Percentiles rank a stretch among this genome's conserved stretches.
phyloP scores from a whole-genome alignment of 805 yeast species.

The Torulaspora quercuum region DNA sequence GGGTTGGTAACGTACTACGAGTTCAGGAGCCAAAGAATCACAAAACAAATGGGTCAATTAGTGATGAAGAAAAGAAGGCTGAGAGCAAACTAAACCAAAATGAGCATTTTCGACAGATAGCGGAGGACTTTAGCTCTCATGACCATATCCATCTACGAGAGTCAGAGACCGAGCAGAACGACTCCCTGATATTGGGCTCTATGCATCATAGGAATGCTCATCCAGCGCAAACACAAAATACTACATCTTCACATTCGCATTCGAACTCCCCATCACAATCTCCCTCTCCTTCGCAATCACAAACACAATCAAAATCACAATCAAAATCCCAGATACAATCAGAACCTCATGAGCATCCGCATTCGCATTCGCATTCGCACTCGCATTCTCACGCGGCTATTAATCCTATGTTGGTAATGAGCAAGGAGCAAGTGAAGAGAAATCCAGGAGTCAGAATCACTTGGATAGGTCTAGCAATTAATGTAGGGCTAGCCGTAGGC shows the following conservation, averaged over 20 bases:
- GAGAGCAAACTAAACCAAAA: slow-evolving; percentile 20
- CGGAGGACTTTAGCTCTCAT: slow-evolving; percentile 26
- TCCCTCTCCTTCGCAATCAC: no score
- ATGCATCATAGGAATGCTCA: slow-evolving; percentile 23
- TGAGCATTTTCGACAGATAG: slow-evolving; percentile 18
- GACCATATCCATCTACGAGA: slow-evolving; percentile 43
- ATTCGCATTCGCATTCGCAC: slow-evolving; percentile 30
- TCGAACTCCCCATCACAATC: slow-evolving; percentile 36
- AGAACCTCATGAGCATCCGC: slow-evolving; percentile 6
- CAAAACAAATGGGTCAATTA: not conserved
- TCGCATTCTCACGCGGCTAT: slow-evolving; percentile 37
- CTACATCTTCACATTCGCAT: slow-evolving; percentile 14
- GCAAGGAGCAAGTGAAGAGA: slow-evolving; percentile 44
- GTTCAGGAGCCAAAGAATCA: not conserved
- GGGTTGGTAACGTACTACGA: not conserved
- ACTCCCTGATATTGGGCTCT: slow-evolving; percentile 38
- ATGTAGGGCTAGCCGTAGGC: slow-evolving; percentile 79
- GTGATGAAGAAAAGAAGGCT: slow-evolving; percentile 14
- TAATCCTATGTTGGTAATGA: slow-evolving; percentile 36
- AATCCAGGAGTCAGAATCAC: slow-evolving; percentile 93
- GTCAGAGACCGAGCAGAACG: slow-evolving; percentile 44
- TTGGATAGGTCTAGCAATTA: slow-evolving; percentile 82
- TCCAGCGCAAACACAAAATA: slow-evolving; percentile 8
- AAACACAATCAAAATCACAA: not conserved
- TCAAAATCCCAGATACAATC: slow-evolving; percentile 1